These are phyloP conservation scores for Capsella bursapastoris DNA, from an alignment of 345 rosid genomes.

Conservation along the genomic window DNA sequence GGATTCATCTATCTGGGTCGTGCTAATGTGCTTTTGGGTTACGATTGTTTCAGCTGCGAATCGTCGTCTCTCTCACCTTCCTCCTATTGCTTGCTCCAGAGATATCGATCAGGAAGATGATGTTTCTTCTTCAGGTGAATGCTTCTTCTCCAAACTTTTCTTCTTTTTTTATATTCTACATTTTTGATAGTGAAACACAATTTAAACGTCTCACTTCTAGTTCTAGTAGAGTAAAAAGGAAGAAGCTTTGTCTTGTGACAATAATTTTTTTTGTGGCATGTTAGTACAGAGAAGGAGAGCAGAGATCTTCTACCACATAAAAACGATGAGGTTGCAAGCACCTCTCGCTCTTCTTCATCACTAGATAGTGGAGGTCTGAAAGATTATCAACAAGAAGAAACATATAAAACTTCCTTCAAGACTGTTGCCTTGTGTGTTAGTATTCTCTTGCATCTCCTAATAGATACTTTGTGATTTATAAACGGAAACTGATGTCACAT, in stretches of 20 bases:
- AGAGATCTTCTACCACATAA: conserved; percentile 43
- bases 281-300: conserved; percentile 55
- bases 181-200: not conserved
- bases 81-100: conserved; percentile 51
- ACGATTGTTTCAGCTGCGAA: conserved; percentile 43
- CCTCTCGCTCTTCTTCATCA: conserved; percentile 30
- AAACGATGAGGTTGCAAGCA: conserved; percentile 34
- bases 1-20: not conserved
- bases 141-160: conserved; percentile 17
- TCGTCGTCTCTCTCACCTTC: conserved; percentile 38
- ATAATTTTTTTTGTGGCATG: conserved; percentile 35
- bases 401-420: conserved; percentile 58
- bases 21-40: conserved; percentile 35
- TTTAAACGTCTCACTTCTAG: too few relatives aligned
- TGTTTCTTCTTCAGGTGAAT: conserved; percentile 56
- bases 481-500: conserved; percentile 17
- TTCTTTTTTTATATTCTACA: not conserved
- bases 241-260: conserved; percentile 22
- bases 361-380: conserved; percentile 42
- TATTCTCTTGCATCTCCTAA: conserved; percentile 33
- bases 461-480: conserved; percentile 21
- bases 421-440: conserved; percentile 89
- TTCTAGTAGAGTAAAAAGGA: not conserved
- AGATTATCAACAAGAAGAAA: conserved; percentile 47
- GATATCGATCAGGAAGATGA: conserved; percentile 63